Base-by-base conservation (phyloP, 306 rosid genomes). In the Casuarina cunninghamiana region DNA sequence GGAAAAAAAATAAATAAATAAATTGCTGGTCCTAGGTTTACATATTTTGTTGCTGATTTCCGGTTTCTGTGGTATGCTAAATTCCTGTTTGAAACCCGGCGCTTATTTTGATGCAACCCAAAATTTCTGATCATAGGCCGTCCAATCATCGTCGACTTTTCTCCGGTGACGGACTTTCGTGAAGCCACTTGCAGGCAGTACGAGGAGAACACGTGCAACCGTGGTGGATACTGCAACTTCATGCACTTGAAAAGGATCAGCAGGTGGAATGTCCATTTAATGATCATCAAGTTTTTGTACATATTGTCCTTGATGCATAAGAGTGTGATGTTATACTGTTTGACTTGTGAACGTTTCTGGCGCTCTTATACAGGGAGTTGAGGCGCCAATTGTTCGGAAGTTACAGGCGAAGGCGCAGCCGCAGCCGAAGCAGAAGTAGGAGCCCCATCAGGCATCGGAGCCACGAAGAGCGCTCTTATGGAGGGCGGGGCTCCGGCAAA, bases 131-230 rank as follows among this genome's bases (percentile, higher is more conserved):
- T 16, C 77, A 61, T 85, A 91, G 93, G 93, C 32, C 85, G 93
- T n/a, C 96, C 93, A 4, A 91, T 91, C 77, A 91, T 88, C 75
- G 93, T 91, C 2, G 96, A 90, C 75, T 90, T 86, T 49, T 90
- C 96, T 48, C 93, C 93, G 0, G 96, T 90, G 61, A 91, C 96
- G 0, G 90, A 91, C 68, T 91, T 91, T 26, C 86, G 90, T 2
- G 96, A 87, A 85, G 93, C 93, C 48, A 89, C 96, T 60, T 91
- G 96, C 69, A 87, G 96, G 86, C 96, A 88, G 78, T 88, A 90
- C 19, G 96, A 88, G 78, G 96, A 90, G 81, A 87, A 88, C 75
- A 85, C 87, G 26, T 90, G 96, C 83, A 90, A 90, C 79, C 91
- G 90, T 26, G 92, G 94, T 77, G 92, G 92, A 61, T 90, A 88